Evolutionary conservation across 345 rosid species (phyloP).

Genomic region (Aquilaria sinensis): DNA sequence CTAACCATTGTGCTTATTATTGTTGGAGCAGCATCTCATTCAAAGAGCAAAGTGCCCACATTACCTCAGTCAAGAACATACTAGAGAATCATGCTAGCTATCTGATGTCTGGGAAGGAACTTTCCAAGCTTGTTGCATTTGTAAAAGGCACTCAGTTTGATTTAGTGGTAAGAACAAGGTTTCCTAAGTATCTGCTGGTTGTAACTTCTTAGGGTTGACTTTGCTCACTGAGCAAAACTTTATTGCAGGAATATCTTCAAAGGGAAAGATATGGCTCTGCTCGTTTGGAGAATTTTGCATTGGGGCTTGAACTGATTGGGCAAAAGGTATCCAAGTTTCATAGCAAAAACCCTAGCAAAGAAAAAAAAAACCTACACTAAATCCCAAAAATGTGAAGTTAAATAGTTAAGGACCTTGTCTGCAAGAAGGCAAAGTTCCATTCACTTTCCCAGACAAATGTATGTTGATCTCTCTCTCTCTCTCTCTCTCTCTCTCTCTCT

Average conservation of each 20-base stretch:
- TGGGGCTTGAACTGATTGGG: slow-evolving; percentile 87
- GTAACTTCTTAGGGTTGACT: slow-evolving; percentile 9
- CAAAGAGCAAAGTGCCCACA: slow-evolving; percentile 86
- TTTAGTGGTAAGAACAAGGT: slow-evolving; percentile 66
- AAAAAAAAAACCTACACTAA: too few relatives aligned
- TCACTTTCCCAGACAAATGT: too few relatives aligned
- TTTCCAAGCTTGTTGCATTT: slow-evolving; percentile 96
- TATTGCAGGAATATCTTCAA: slow-evolving; percentile 87
- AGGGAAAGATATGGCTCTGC: slow-evolving; percentile 85
- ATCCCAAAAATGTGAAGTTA: too few relatives aligned
- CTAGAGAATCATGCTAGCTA: slow-evolving; percentile 93
- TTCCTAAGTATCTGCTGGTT: background rate
- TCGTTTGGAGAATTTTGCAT: slow-evolving; percentile 82
- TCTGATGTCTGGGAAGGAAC: slow-evolving; percentile 96
- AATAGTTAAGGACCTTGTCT: too few relatives aligned
- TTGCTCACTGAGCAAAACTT: slow-evolving; percentile 9
- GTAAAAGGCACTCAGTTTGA: slow-evolving; percentile 99
- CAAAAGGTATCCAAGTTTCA: slow-evolving; percentile 45
- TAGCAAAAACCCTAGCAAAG: too few relatives aligned
- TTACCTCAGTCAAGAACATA: slow-evolving; percentile 84
- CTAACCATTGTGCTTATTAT: slow-evolving; percentile 8
- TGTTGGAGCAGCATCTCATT: slow-evolving; percentile 52
- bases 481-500: background rate
- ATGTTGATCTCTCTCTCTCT: too few relatives aligned
- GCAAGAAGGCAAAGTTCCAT: too few relatives aligned